A percentile compares a stretch with the other conserved stretches of the same genome.
Evolutionary conservation across 31 red algal species (phyloP).

Genomic region (Bonnemaisonia californica): DNA sequence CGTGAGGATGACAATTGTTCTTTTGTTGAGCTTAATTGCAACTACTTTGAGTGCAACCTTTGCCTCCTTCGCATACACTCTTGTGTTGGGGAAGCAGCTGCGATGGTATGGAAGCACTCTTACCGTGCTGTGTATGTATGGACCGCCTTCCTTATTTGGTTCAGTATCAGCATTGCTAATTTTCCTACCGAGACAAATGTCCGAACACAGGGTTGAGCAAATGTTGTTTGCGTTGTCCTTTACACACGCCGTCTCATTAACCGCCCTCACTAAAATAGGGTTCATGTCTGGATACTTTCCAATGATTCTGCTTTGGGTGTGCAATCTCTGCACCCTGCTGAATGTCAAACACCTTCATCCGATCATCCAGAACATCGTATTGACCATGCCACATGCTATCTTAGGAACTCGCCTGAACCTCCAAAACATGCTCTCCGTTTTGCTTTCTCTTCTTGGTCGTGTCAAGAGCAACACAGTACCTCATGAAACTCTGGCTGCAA

Average conservation of each 20-base stretch:
- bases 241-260: not conserved
- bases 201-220: conserved; percentile 28
- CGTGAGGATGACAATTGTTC: conserved; percentile 36
- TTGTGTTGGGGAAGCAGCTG: conserved; percentile 7
- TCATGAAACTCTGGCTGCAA: conserved; percentile 46
- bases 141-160: conserved; percentile 49
- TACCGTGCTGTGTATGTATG: conserved; percentile 28
- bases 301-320: conserved; percentile 9
- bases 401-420: conserved; percentile 5
- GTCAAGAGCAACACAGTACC: conserved; percentile 30
- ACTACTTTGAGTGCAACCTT: conserved; percentile 52
- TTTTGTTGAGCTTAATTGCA: conserved; percentile 14
- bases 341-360: conserved; percentile 20
- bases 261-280: conserved; percentile 15
- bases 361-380: conserved; percentile 25
- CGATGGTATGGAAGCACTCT: conserved; percentile 53
- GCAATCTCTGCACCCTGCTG: conserved; percentile 38
- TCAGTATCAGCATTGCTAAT: conserved; percentile 31
- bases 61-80: conserved; percentile 48
- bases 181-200: conserved; percentile 33
- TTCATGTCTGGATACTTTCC: conserved; percentile 63
- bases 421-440: conserved; percentile 4
- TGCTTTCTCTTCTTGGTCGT: conserved; percentile 48
- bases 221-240: conserved; percentile 53
- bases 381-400: conserved; percentile 21